These are phyloP conservation scores for Climacium dendroides DNA, from an alignment of 225 moss, liverwort and hornwort genomes.

Conservation along the genomic window DNA sequence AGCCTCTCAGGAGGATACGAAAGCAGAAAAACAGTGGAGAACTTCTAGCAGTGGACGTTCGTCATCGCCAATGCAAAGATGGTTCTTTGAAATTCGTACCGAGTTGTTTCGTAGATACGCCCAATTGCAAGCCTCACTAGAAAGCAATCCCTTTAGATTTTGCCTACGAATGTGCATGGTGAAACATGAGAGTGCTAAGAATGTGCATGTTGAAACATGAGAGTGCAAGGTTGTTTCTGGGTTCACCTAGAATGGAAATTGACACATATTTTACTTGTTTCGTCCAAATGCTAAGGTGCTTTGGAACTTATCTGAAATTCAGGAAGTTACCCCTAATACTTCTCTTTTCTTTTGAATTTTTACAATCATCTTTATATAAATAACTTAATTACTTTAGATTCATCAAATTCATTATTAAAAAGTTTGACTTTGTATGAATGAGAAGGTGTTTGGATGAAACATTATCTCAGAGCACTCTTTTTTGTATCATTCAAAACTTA, in stretches of 20 bases:
- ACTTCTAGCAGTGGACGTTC: background rate
- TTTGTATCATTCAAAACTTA: background rate
- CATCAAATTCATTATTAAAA: background rate
- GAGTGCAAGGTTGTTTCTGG: too few species aligned
- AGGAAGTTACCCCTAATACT: fast-evolving
- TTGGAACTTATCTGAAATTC: too few species aligned
- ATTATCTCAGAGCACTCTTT: background rate
- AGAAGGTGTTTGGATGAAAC: background rate
- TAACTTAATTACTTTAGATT: background rate
- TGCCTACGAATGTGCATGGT: too few species aligned
- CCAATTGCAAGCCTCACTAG: background rate
- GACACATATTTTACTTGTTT: background rate
- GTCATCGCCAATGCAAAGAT: background rate
- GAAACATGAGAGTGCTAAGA: background rate
- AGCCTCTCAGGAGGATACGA: background rate
- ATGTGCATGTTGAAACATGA: background rate
- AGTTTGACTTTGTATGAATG: background rate
- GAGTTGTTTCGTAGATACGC: background rate
- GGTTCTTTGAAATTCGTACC: too few species aligned
- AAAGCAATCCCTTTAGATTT: background rate
- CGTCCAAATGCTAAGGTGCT: background rate
- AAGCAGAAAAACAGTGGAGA: background rate
- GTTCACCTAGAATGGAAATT: too few species aligned
- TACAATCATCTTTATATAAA: background rate
- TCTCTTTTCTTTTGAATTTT: background rate